Conservation (phyloP, 768 basidiomycete genomes). For the Boletus pseudo-olivaceus region DNA sequence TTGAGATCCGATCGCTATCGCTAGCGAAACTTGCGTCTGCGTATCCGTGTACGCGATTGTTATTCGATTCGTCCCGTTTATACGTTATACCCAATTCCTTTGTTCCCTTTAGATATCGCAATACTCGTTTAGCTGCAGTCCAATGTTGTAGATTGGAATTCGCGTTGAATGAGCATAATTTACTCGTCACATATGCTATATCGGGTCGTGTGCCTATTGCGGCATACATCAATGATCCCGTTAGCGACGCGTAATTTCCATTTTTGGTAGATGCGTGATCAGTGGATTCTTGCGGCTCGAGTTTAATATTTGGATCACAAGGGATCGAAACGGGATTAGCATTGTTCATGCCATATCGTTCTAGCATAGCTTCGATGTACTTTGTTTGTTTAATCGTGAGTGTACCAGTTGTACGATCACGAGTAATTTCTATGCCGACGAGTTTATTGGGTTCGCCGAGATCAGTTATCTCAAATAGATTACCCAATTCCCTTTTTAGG, state of each 20-base stretch:
- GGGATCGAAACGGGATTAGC: constrained; percentile 5
- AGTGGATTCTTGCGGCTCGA: neutral
- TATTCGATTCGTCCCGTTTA: too few relatives aligned
- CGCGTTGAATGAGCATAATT: constrained; percentile 7
- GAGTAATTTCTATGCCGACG: neutral
- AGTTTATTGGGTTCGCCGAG: neutral
- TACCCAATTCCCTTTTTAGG: neutral
- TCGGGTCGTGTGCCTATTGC: constrained; percentile 8
- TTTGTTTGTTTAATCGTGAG: neutral
- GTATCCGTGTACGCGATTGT: too few relatives aligned
- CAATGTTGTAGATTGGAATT: constrained; percentile 7
- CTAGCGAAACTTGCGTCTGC: too few relatives aligned
- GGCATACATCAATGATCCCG: constrained; percentile 26
- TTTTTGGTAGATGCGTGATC: rapidly evolving
- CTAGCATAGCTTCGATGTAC: constrained; percentile 8
- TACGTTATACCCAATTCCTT: neutral
- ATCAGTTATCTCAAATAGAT: neutral
- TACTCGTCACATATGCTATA: neutral
- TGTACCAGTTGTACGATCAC: neutral
- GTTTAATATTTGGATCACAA: neutral
- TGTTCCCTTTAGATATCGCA: constrained; percentile 15
- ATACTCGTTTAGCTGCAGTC: constrained; percentile 10
- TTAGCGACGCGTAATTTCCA: neutral
- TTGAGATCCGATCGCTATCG: too few relatives aligned
- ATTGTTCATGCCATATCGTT: neutral